Evolutionary conservation across 169 alveolate genomes (phyloP), one percentile per base, ranked within the genome.

Genomic region (Amoebophrya sp.): DNA sequence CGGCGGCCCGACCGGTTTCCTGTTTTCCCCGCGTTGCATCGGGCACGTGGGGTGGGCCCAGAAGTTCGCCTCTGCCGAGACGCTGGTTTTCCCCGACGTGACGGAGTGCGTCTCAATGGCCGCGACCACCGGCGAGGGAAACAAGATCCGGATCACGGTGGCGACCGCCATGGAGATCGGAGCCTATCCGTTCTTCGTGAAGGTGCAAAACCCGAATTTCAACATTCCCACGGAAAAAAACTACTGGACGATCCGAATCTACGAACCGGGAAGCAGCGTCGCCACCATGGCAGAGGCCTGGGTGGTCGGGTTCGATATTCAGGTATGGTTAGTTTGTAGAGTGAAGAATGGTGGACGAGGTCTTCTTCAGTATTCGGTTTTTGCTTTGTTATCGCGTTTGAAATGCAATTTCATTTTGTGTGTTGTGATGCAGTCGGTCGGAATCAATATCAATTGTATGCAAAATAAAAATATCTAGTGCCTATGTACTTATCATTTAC

Each of bases 251-350:
- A 25, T 66, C 39, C 83, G 35, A 2, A 3, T 66, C 32, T 66
- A 25, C 35, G 83, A 66, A n/a, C 83, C 83, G 29, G 83, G 83
- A 25, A 25, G 38, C 83, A 66, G 35, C 83, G 83, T 66, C 35
- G 83, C 83, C 35, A 66, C 83, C 35, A 66, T 66, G 83, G 83
- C 83, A 25, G 83, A 66, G 18, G 83, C 83, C 35, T 66, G 83
- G 83, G 83, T 66, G 38, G 35, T 66, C 29, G 83, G 83, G 10
- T 66, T 66, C 83, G 83, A 66, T 25, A 66, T 66, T n/a, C 83
- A 66, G 35, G 54, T 41, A 41, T 12, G n/a, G n/a, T n/a, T n/a
- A n/a, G n/a, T n/a, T n/a, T n/a, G n/a, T n/a, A n/a, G n/a, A n/a
- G n/a, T n/a, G n/a, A n/a, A n/a, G n/a, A n/a, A n/a, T n/a, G n/a